A percentile compares a stretch with the other conserved stretches of the same genome.
Conservation (phyloP, 2,329 filamentous ascomycete genomes). For the Escovopsis sp. region DNA sequence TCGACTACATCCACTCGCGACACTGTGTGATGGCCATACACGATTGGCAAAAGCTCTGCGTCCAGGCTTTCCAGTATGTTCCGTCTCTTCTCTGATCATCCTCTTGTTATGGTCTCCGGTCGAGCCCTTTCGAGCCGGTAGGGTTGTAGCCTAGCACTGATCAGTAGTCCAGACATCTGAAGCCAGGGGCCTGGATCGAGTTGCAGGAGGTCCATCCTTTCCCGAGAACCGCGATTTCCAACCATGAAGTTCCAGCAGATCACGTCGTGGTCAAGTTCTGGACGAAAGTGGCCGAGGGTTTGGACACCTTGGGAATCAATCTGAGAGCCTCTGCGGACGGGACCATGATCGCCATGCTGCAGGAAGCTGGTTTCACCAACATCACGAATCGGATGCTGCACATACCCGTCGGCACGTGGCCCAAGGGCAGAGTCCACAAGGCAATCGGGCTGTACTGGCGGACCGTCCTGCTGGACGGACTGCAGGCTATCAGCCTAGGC, state of each 20-base stretch:
- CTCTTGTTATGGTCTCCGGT: no score
- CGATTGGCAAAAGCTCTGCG: conserved; percentile 36
- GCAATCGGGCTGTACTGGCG: conserved; percentile 36
- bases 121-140: no score
- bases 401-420: conserved; percentile 39
- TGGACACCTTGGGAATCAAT: conserved; percentile 29
- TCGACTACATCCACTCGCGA: conserved; percentile 46
- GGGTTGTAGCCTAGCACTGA: not conserved
- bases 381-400: conserved; percentile 33
- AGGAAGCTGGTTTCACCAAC: conserved; percentile 35
- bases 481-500: conserved; percentile 35
- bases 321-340: conserved; percentile 27
- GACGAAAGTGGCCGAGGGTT: conserved; percentile 27
- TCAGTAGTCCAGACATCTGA: conserved; percentile 25
- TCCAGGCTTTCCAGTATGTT: conserved; percentile 29
- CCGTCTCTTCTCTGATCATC: no score
- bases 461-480: conserved; percentile 32
- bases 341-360: conserved; percentile 28
- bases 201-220: conserved; percentile 37
- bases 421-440: conserved; percentile 34
- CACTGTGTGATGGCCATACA: conserved; percentile 40
- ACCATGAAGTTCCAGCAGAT: conserved; percentile 19
- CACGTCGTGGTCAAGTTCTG: conserved; percentile 32
- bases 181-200: conserved; percentile 40
- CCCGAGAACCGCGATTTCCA: conserved; percentile 27